Evolutionary conservation across 208 protist species (phyloP), one percentile per base, ranked within the genome.

Genomic region (Crithidia fasciculata): DNA sequence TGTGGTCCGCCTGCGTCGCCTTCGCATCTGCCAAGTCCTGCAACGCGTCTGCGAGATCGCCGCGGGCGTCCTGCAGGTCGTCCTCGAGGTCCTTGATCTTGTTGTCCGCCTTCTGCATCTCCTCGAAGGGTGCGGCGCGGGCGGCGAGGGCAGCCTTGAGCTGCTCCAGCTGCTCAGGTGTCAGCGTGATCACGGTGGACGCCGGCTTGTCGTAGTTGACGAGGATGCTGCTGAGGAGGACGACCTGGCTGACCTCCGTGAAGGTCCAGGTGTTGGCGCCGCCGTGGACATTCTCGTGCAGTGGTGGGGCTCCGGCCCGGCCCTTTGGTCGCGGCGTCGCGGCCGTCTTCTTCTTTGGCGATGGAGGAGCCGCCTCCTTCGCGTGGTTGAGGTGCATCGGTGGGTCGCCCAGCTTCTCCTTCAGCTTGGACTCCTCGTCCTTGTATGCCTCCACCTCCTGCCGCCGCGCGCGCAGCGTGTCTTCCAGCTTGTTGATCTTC

Each of bases 151-250:
- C 64, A 28, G 62, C 36, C 54, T 40, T 54, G 36, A 90, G 71
- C 63, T 81, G 74, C 39, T 64, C 53, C 4, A 86, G 53, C 54
- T 90, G 80, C 56, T 76, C 75, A 5, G 68, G 69, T 16, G 73
- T 83, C 28, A 90, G 76, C 28, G 60, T 71, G 59, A 86, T 49
- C 50, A 78, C 63, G 12, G 62, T 80, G 8, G 71, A 53, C n/a
- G 80, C 75, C 0, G 82, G 69, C 47, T 44, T 49, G 69, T 85
- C 79, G 72, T 85, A 86, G 58, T 81, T 76, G 45, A 69, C 67
- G n/a, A 89, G 76, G 15, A 63, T 80, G 55, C 76, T 78, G 56
- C 65, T 68, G 53, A 66, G 65, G 18, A 67, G 28, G 13, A 74
- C 47, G 0, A 69, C 65, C 41, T 18, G 39, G 59, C 49, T 69